Conservation (phyloP, 768 basidiomycete species). For the Pholiota molesta region DNA sequence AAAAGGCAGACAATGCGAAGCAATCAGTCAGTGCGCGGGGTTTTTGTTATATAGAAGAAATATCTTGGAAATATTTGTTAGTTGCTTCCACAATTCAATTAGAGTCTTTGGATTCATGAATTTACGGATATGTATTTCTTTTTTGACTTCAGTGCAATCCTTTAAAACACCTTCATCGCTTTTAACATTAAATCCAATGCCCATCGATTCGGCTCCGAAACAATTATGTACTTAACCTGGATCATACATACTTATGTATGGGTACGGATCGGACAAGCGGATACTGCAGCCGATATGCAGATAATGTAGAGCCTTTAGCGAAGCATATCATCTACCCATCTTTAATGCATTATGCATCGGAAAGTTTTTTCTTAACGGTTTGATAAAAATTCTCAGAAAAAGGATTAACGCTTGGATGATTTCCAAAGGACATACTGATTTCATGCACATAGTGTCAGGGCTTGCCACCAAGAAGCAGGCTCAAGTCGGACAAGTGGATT, state of each 20-base stretch:
- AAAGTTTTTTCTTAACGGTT: not conserved
- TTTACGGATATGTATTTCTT: no score
- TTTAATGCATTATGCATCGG: not conserved
- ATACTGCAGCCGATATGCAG: conserved; percentile 8
- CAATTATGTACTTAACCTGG: not conserved
- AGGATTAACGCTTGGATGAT: no score
- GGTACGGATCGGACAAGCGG: conserved; percentile 15
- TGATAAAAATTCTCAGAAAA: not conserved
- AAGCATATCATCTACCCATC: not conserved
- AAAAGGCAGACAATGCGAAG: not conserved
- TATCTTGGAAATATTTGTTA: no score
- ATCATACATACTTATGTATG: conserved; percentile 2
- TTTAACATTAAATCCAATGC: not conserved
- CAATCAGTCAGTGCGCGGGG: no score
- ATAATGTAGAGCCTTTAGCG: not conserved
- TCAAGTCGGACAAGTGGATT: not conserved
- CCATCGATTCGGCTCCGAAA: conserved; percentile 12
- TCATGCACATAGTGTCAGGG: not conserved
- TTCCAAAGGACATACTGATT: not conserved
- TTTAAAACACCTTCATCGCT: no score
- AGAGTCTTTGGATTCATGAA: no score
- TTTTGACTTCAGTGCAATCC: no score
- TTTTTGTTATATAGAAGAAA: no score
- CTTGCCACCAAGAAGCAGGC: not conserved
- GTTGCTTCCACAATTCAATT: no score